Base-by-base conservation (phyloP, 176 grass and related monocot genomes). In the Melocanna baccifera region DNA sequence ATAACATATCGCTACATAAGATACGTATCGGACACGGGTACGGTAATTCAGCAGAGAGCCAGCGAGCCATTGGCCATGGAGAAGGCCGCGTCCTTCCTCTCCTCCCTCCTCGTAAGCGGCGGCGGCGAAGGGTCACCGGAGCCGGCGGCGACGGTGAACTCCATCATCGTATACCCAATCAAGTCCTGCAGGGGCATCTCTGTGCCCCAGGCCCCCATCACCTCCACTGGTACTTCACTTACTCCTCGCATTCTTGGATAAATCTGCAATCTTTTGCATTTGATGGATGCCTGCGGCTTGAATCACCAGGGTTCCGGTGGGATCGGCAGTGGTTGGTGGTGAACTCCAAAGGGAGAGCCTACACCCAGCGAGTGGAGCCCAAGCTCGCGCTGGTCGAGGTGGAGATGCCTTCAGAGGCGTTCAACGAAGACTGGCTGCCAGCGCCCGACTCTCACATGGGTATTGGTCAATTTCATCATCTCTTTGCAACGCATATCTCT, bases 291-390 rank as follows among this genome's bases (percentile, higher is more conserved):
- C 15, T 18, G 37, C 23, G 14, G 77, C 45, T 16, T 42, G 4
- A 62, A 9, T 73, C 46, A 52, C 48, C 52, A 98, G 95, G 92
- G 78, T 91, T 98, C 88, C 48, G 61, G 77, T 98, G 91, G 92
- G 95, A 98, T 73, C 91, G 95, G 4, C 91, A 95, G 32, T 95
- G 95, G 95, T 0, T 94, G 93, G 89, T 98, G 62, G 91, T 98
- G 40, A 97, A 94, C 51, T 83, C 89, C 39, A 91, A 90, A 28
- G 92, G 92, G 85, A 86, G 92, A 36, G 91, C 85, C 1, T 80
- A 61, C 82, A 94, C 95, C 52, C 92, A 98, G 88, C 73, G 95
- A 70, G 95, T 90, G 84, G 87, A 94, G 77, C 91, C 95, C 76
- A 98, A 75, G 84, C 82, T 98, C 79, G 91, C 95, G 83, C 84